phyloP scores from a whole-genome alignment of 2,329 filamentous ascomycete genomes.

The Ploettnerulaceae sp. region DNA sequence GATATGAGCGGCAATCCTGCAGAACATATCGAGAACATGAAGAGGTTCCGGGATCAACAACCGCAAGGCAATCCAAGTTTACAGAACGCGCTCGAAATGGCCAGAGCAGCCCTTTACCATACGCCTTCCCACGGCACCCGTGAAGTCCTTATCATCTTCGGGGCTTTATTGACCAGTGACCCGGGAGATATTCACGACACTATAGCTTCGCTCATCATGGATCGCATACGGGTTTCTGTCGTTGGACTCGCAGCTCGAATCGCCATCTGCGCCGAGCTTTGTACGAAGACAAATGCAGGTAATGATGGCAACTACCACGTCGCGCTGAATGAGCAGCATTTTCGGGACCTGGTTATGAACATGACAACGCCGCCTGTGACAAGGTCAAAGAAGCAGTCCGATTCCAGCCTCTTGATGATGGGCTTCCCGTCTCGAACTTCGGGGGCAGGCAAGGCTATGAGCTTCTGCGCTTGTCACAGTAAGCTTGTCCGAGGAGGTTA shows the following conservation, averaged over 20 bases:
- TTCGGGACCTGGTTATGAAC: conserved; percentile 81
- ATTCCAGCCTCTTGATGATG: conserved; percentile 83
- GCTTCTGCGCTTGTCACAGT: conserved; percentile 88
- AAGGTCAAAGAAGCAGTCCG: conserved; percentile 54
- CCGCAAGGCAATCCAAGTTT: conserved; percentile 73
- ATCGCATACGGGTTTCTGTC: conserved; percentile 82
- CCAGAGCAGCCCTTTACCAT: conserved; percentile 84
- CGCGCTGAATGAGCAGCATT: conserved; percentile 81
- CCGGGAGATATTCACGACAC: conserved; percentile 95
- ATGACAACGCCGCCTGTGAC: conserved; percentile 87
- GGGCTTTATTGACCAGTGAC: conserved; percentile 83
- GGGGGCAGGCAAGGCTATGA: conserved; percentile 58
- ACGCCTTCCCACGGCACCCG: conserved; percentile 89
- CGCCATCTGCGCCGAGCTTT: conserved; percentile 86
- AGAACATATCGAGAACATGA: conserved; percentile 76
- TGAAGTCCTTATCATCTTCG: conserved; percentile 88
- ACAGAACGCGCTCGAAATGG: conserved; percentile 96
- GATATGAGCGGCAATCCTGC: conserved; percentile 89
- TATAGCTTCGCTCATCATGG: conserved; percentile 69
- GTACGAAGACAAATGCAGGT: conserved; percentile 78
- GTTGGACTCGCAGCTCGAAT: conserved; percentile 90
- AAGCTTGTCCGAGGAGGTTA: conserved; percentile 80
- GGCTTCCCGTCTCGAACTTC: conserved; percentile 88
- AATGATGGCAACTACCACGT: conserved; percentile 74
- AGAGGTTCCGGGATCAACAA: conserved; percentile 60